Percentiles rank a stretch among this genome's conserved stretches.
These are phyloP conservation scores for Anacardium occidentale DNA, from an alignment of 345 rosid genomes.

Conservation along the genomic window DNA sequence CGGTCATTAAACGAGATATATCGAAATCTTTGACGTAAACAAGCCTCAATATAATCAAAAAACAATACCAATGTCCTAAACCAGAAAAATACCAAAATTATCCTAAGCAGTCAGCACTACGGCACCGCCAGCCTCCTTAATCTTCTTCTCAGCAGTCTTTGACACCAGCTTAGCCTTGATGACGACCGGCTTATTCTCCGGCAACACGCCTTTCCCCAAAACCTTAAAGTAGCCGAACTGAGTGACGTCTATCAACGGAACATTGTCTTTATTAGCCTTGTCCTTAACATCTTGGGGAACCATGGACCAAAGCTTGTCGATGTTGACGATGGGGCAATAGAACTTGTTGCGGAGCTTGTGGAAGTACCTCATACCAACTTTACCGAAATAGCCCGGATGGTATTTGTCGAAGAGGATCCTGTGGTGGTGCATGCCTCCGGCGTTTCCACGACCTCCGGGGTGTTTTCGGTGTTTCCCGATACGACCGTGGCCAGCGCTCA, in stretches of 20 bases:
- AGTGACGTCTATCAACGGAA: constrained; percentile 65
- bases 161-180: constrained; percentile 77
- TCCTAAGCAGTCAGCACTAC: constrained; percentile 72
- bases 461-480: too few species aligned
- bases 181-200: constrained; percentile 65
- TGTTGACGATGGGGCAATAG: constrained; percentile 74
- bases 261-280: constrained; percentile 60
- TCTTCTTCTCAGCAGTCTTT: constrained; percentile 80
- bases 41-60: neutral
- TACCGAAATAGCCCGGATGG: constrained; percentile 64
- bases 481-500: too few species aligned
- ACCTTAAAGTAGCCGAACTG: constrained; percentile 84
- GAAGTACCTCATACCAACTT: constrained; percentile 86
- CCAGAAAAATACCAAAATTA: constrained; percentile 13
- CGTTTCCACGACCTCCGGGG: constrained; percentile 71
- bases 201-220: constrained; percentile 72
- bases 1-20: constrained; percentile 7
- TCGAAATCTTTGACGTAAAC: neutral
- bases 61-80: neutral
- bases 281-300: constrained; percentile 62
- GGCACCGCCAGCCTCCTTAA: constrained; percentile 80
- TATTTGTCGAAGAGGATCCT: constrained; percentile 82
- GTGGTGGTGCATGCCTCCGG: constrained; percentile 88
- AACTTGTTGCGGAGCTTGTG: constrained; percentile 84
- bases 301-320: constrained; percentile 79